A percentile compares a stretch with the other conserved stretches of the same genome.
These are phyloP conservation scores for Glutinoglossum americanum DNA, from an alignment of 495 filamentous ascomycete species.

Conservation along the genomic window DNA sequence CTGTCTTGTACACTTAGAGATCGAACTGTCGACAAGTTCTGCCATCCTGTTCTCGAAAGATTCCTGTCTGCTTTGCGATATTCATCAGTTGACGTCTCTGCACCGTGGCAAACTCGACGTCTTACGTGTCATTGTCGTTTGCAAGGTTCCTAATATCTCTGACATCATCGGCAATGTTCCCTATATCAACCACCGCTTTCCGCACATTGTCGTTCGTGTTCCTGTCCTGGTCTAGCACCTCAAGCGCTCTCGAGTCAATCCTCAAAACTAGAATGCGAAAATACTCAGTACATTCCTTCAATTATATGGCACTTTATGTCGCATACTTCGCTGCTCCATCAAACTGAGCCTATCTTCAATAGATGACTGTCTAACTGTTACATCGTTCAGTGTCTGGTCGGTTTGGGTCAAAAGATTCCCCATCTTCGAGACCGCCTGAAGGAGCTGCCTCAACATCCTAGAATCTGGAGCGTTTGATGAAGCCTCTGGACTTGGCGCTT, in stretches of 20 bases:
- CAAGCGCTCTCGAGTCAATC: not conserved
- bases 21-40: slow-evolving; percentile 6
- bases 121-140: not conserved
- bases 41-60: slow-evolving; percentile 2
- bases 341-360: not conserved
- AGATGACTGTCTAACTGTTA: not conserved
- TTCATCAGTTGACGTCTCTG: not conserved
- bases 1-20: not conserved
- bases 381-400: not conserved
- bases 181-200: not conserved
- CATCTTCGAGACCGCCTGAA: not conserved
- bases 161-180: not conserved
- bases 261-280: not conserved
- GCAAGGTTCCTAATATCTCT: slow-evolving; percentile 1
- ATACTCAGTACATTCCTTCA: not conserved
- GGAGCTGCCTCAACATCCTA: not conserved
- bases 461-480: not conserved
- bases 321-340: not conserved
- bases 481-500: not conserved
- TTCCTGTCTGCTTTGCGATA: slow-evolving; percentile 1
- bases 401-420: not conserved
- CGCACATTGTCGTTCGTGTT: not conserved
- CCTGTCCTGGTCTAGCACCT: not conserved
- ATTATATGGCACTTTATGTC: not conserved
- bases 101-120: not conserved